These are phyloP conservation scores for Gaertneriomyces semiglobifer DNA, from an alignment of 192 early-diverging fungal genomes.

Conservation along the genomic window DNA sequence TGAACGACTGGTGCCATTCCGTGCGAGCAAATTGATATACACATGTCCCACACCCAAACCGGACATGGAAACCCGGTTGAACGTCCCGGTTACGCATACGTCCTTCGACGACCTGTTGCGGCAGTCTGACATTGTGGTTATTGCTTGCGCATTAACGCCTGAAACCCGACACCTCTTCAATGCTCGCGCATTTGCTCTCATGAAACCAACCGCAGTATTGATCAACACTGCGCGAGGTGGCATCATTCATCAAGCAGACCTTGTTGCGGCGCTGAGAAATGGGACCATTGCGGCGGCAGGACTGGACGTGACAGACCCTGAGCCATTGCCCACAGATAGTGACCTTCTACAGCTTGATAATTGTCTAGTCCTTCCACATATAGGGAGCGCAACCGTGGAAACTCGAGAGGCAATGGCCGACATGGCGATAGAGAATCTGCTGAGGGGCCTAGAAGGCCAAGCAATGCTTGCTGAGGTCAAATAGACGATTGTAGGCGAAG, in stretches of 20 bases:
- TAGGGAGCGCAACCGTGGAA: conserved; percentile 78
- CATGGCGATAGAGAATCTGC: conserved; percentile 69
- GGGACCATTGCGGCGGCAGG: conserved; percentile 63
- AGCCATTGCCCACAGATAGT: conserved; percentile 67
- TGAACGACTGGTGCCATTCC: conserved; percentile 69
- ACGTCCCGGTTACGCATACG: conserved; percentile 48
- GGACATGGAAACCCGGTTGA: conserved; percentile 33
- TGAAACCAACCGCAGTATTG: conserved; percentile 68
- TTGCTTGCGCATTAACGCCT: conserved; percentile 69
- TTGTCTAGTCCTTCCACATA: conserved; percentile 80
- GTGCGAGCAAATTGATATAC: conserved; percentile 63
- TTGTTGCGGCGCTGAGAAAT: conserved; percentile 62
- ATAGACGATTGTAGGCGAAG: too few relatives aligned
- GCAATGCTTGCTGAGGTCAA: conserved; percentile 34
- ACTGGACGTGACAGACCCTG: conserved; percentile 85
- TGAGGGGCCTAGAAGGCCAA: conserved; percentile 56
- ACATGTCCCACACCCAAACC: conserved; percentile 51
- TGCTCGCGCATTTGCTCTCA: conserved; percentile 56
- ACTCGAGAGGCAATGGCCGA: conserved; percentile 77
- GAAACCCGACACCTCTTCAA: conserved; percentile 72
- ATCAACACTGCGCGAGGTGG: conserved; percentile 80
- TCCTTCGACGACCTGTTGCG: conserved; percentile 57
- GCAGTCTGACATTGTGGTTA: conserved; percentile 68
- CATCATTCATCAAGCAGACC: conserved; percentile 71
- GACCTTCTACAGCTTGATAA: conserved; percentile 56